These are phyloP conservation scores for Aleurites moluccanus DNA, from an alignment of 441 rosid genomes.

Conservation along the genomic window DNA sequence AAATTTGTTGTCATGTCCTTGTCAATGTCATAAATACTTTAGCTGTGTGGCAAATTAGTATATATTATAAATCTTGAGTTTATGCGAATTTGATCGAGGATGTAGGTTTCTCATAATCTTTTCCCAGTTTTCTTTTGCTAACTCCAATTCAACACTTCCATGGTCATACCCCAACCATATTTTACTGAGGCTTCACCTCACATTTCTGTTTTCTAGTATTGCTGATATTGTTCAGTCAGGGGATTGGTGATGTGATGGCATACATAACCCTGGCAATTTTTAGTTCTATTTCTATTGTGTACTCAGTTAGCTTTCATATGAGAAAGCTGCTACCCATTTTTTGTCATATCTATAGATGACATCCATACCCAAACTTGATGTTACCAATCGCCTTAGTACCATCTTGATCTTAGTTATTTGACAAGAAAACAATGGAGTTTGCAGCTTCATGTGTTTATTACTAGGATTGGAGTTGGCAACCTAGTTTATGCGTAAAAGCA, in stretches of 20 bases:
- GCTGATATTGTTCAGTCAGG: neutral
- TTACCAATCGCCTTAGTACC: neutral
- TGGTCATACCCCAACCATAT: neutral
- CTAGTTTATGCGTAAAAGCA: neutral
- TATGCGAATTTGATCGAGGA: neutral
- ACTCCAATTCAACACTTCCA: neutral
- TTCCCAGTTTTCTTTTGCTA: neutral
- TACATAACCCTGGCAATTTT: neutral
- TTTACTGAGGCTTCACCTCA: neutral
- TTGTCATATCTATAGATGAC: neutral
- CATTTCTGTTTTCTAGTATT: neutral
- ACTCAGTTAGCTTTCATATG: neutral
- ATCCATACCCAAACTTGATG: neutral
- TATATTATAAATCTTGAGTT: neutral
- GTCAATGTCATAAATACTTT: neutral
- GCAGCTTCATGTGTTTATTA: neutral
- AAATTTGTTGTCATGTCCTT: constrained; percentile 1
- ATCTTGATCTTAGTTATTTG: constrained; percentile 1
- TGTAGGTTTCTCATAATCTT: neutral
- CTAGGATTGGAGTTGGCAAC: neutral
- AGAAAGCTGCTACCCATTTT: neutral
- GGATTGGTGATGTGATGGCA: constrained; percentile 3
- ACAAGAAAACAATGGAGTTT: neutral
- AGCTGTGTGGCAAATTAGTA: neutral
- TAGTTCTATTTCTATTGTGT: neutral